Evolutionary conservation across 2,329 filamentous ascomycete genomes (phyloP).

Genomic region (Aureobasidium sp.): DNA sequence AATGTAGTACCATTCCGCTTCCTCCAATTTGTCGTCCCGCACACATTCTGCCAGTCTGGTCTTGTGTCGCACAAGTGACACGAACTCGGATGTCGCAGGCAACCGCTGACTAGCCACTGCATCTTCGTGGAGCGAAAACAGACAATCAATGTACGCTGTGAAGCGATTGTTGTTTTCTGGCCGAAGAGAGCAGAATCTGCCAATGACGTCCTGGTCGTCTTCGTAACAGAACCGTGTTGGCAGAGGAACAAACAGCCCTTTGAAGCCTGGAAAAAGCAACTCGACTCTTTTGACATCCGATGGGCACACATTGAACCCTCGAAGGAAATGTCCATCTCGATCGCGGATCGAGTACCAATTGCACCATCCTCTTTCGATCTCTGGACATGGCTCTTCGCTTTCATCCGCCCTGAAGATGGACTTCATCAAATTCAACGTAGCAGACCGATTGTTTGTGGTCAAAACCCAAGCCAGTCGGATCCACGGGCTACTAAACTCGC

Average conservation of each 20-base stretch:
- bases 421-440: constrained; percentile 62
- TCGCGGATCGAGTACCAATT: constrained; percentile 73
- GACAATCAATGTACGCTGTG: constrained; percentile 48
- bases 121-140: constrained; percentile 48
- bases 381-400: constrained; percentile 51
- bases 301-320: constrained; percentile 68
- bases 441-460: constrained; percentile 61
- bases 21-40: constrained; percentile 54
- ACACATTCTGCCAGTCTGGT: constrained; percentile 56
- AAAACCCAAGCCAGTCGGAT: constrained; percentile 78
- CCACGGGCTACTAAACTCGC: constrained; percentile 78
- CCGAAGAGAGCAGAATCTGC: constrained; percentile 63
- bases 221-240: constrained; percentile 37
- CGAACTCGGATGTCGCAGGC: constrained; percentile 54
- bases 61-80: constrained; percentile 56
- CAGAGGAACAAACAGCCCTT: constrained; percentile 53
- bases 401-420: constrained; percentile 58
- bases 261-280: constrained; percentile 64
- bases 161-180: constrained; percentile 50
- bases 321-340: constrained; percentile 56
- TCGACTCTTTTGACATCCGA: constrained; percentile 67
- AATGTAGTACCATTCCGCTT: constrained; percentile 70
- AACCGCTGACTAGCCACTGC: constrained; percentile 31
- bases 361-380: constrained; percentile 48
- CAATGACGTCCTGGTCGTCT: constrained; percentile 21